Conservation (phyloP, 2,329 filamentous ascomycete species). For the Domatiomyces globalis region DNA sequence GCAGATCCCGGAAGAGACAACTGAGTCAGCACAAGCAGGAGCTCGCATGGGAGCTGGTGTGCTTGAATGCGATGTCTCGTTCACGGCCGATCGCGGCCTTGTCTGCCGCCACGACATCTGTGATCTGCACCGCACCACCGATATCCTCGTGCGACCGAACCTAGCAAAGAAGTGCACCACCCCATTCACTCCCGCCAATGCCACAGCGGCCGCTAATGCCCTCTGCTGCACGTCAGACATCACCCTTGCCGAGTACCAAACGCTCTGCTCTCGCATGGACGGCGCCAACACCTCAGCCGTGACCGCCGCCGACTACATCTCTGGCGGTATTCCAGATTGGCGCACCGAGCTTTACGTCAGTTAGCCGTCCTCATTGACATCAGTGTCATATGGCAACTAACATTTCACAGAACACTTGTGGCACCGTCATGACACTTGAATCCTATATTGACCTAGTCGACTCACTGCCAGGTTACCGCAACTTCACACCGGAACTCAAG, state of each 20-base stretch:
- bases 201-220: slow-evolving; percentile 41
- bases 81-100: slow-evolving; percentile 51
- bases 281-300: slow-evolving; percentile 43
- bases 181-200: slow-evolving; percentile 44
- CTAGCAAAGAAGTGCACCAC: slow-evolving; percentile 50
- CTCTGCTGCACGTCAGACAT: slow-evolving; percentile 61
- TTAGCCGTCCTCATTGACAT: not conserved
- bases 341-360: slow-evolving; percentile 12
- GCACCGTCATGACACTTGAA: slow-evolving; percentile 45
- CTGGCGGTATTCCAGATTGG: slow-evolving; percentile 41
- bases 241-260: slow-evolving; percentile 52
- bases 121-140: slow-evolving; percentile 54
- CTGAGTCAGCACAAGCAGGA: slow-evolving; percentile 46
- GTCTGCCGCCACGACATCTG: slow-evolving; percentile 56
- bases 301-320: slow-evolving; percentile 43
- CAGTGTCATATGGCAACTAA: not conserved
- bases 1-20: slow-evolving; percentile 48
- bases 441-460: slow-evolving; percentile 50
- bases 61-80: slow-evolving; percentile 54
- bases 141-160: slow-evolving; percentile 48
- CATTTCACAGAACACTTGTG: slow-evolving; percentile 31
- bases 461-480: slow-evolving; percentile 36
- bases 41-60: slow-evolving; percentile 54
- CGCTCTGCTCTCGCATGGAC: slow-evolving; percentile 59
- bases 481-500: slow-evolving; percentile 56